These are phyloP conservation scores for Amesomyces nigricolor DNA, from an alignment of 2,329 filamentous ascomycete species.

Conservation along the genomic window DNA sequence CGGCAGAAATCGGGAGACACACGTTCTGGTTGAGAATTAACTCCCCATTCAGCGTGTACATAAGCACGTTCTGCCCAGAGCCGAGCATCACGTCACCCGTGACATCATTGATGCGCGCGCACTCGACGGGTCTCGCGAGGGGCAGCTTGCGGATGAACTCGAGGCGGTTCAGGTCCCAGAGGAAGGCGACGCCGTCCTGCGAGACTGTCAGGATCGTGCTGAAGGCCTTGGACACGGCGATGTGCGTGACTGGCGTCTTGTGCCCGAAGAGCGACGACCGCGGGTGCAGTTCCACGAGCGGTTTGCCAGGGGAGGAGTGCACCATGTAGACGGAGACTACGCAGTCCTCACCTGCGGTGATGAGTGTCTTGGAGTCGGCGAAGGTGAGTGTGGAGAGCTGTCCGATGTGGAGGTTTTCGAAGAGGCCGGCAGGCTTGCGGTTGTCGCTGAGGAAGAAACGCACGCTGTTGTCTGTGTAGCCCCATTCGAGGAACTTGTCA, in stretches of 20 bases:
- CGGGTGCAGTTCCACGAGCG: conserved; percentile 67
- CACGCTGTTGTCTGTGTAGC: conserved; percentile 86
- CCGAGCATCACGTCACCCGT: conserved; percentile 87
- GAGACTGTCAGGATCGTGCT: conserved; percentile 82
- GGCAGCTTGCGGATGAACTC: conserved; percentile 77
- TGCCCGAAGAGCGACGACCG: conserved; percentile 85
- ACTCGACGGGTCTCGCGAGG: conserved; percentile 55
- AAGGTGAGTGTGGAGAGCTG: conserved; percentile 80
- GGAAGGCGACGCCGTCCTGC: conserved; percentile 71
- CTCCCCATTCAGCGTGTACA: conserved; percentile 87
- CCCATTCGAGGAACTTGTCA: conserved; percentile 93
- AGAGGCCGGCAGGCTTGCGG: conserved; percentile 77
- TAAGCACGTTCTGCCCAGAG: conserved; percentile 63
- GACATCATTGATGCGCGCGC: conserved; percentile 81
- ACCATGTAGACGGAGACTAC: conserved; percentile 82
- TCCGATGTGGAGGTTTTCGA: conserved; percentile 89
- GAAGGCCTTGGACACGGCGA: conserved; percentile 83
- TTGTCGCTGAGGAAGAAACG: conserved; percentile 85
- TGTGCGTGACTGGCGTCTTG: conserved; percentile 71
- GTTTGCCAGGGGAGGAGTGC: conserved; percentile 54
- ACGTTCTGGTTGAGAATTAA: conserved; percentile 77
- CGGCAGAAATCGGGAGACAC: conserved; percentile 37
- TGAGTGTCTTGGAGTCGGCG: conserved; percentile 81
- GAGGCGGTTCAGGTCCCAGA: conserved; percentile 92
- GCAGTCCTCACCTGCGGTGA: conserved; percentile 89